phyloP scores from a whole-genome alignment of 805 yeast genomes.

The Nadsonia fulvescens region DNA sequence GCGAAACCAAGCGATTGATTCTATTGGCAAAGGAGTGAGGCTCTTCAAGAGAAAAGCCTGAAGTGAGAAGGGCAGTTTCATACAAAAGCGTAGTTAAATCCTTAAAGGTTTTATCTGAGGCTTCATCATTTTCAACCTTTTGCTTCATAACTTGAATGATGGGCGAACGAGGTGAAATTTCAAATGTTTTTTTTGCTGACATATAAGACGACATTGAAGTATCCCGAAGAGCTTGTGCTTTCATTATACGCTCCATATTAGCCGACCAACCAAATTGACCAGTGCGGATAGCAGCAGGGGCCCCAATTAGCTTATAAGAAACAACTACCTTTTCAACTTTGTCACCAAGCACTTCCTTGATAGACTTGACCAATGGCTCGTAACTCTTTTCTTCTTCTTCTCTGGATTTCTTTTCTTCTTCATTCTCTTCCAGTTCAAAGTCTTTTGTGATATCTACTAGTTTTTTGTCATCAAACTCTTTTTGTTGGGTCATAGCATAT shows the following conservation, averaged over 20 bases:
- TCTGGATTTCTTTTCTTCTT: conserved; percentile 88
- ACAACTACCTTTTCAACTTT: conserved; percentile 98
- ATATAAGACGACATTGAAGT: conserved; percentile 97
- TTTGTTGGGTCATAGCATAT: conserved; percentile 97
- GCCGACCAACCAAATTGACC: conserved; percentile 99
- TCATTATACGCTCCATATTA: conserved; percentile 99
- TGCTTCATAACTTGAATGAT: conserved; percentile 89
- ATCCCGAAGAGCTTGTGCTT: conserved; percentile 99
- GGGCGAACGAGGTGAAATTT: conserved; percentile 91
- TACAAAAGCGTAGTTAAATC: conserved; percentile 89
- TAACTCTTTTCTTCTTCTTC: conserved; percentile 84
- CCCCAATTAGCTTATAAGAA: conserved; percentile 89
- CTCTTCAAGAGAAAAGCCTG: conserved; percentile 98
- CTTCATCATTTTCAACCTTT: conserved; percentile 94
- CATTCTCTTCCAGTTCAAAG: conserved; percentile 89
- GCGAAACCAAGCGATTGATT: conserved; percentile 93
- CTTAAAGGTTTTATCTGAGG: conserved; percentile 95
- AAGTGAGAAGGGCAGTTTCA: conserved; percentile 95
- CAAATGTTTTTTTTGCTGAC: conserved; percentile 98
- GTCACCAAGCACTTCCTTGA: conserved; percentile 95
- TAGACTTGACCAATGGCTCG: conserved; percentile 86
- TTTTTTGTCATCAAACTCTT: conserved; percentile 98
- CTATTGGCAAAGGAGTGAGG: conserved; percentile 95
- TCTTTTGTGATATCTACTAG: conserved; percentile 96
- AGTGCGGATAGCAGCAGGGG: conserved; percentile 99